Evolutionary conservation across 2,329 filamentous ascomycete species (phyloP).

Genomic region (Trichophyton mentagrophytes): DNA sequence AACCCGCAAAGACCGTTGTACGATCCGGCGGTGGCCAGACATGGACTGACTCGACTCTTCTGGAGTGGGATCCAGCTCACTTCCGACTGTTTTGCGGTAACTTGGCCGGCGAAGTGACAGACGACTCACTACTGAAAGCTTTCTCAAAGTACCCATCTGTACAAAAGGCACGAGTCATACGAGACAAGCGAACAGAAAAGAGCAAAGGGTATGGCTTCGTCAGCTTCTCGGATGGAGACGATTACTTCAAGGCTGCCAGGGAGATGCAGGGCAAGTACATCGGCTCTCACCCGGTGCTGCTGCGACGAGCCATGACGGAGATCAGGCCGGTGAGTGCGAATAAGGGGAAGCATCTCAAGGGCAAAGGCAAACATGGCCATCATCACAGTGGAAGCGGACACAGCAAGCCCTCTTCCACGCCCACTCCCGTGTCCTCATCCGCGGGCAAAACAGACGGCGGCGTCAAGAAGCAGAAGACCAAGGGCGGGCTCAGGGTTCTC

Average conservation of each 20-base stretch:
- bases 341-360: constrained; percentile 49
- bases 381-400: constrained; percentile 22
- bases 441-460: constrained; percentile 32
- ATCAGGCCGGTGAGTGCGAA: constrained; percentile 64
- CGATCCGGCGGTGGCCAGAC: constrained; percentile 80
- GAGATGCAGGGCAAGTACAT: constrained; percentile 99
- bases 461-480: constrained; percentile 36
- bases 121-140: constrained; percentile 87
- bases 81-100: constrained; percentile 95
- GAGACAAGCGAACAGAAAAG: constrained; percentile 92
- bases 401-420: constrained; percentile 14
- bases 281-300: constrained; percentile 80
- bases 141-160: constrained; percentile 80
- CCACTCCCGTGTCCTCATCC: no score
- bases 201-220: constrained; percentile 95
- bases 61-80: constrained; percentile 93
- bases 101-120: constrained; percentile 90
- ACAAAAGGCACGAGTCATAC: constrained; percentile 82
- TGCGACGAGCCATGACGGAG: constrained; percentile 82
- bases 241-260: constrained; percentile 90
- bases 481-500: constrained; percentile 33
- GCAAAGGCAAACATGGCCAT: constrained; percentile 18
- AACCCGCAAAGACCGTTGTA: constrained; percentile 65
- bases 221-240: constrained; percentile 86
- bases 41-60: constrained; percentile 76